Base-by-base conservation (phyloP, 345 rosid species). In the Gossypium turneri region DNA sequence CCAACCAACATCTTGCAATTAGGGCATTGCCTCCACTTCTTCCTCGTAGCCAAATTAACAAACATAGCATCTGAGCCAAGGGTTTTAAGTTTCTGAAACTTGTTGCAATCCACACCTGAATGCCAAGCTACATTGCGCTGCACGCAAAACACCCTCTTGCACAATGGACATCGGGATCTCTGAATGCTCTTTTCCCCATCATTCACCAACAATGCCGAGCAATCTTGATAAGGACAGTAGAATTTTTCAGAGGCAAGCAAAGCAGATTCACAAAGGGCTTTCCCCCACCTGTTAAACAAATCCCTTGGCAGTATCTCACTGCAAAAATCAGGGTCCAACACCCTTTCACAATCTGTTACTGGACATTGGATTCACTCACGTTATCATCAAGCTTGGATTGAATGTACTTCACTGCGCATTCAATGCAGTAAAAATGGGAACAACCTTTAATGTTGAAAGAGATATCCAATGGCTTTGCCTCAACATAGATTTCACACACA, bases 71-170 rank as follows among this genome's bases (percentile, higher is more conserved):
- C 75, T 2, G 10, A 2, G 52, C 47, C 76, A n/a, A 19, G 52
- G 2, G 1, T 24, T 17, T 81, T 75, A 82, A 84, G 68, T 70
- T 27, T 68, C 81, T 77, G 84, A 78, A 81, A 85, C 75, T 77
- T 75, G 5, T 25, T 22, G 24, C 93, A 89, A 13, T 12, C 34
- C 7, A 81, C 44, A 61, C 59, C 88, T 0, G 80, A n/a, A 70
- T 89, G 93, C 90, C 93, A 87, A 50, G 88, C 78, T 19, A 84
- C 88, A 67, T 65, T 78, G 29, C 90, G 84, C 73, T 65, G 81
- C 7, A 77, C 86, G 41, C 90, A 85, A 72, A 89, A 85, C 79
- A 64, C 2, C 51, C 89, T 77, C 66, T 69, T 22, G 70, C 89
- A 89, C 41, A 74, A 0, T 0, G 88, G 88, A 41, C 89, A 89